Evolutionary conservation across 345 rosid genomes (phyloP), one percentile per base, ranked within the genome.

Genomic region (Cardiospermum halicacabum): DNA sequence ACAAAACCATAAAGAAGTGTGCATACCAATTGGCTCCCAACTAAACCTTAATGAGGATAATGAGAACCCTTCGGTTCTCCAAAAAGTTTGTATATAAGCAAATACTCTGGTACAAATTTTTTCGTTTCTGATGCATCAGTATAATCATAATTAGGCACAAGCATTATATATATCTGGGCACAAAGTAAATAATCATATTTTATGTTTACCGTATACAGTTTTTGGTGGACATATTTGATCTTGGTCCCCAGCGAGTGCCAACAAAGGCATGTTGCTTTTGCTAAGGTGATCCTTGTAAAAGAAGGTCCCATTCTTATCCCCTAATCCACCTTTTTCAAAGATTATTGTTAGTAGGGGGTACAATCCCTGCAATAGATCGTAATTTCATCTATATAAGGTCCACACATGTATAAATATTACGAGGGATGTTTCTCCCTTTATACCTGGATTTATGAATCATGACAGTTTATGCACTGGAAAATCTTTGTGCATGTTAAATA

Each of bases 241-340:
- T 73, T 78, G 84, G 78, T 92, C 93, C 32, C 84, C 96, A n/a
- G 96, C 96, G 57, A 86, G 57, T 15, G 96, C 96, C 64, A 89
- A 76, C 58, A 89, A 53, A 0, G 96, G 98, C 48, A 92, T 86
- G 37, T 67, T 85, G 86, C 81, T 77, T 82, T 78, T 88, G 64
- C 76, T 21, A 28, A 88, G 71, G 64, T 84, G 89, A 25, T 86
- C 79, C 77, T 92, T 89, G 84, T 88, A 89, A 50, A 68, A 74
- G 83, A 86, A 83, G 49, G 73, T 77, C 27, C 93, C 83, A 47
- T 73, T 76, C 64, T 93, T 63, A 60, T 82, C 84, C 45, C 81
- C 60, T 62, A 93, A 70, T 43, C 98, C 96, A 1, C 83, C 81
- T 36, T 82, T 74, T 47, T 66, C 67, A 48, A 89, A 78, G n/a